Conservation (phyloP, 1,139 yeast genomes). For the Geotrichum australiense region DNA sequence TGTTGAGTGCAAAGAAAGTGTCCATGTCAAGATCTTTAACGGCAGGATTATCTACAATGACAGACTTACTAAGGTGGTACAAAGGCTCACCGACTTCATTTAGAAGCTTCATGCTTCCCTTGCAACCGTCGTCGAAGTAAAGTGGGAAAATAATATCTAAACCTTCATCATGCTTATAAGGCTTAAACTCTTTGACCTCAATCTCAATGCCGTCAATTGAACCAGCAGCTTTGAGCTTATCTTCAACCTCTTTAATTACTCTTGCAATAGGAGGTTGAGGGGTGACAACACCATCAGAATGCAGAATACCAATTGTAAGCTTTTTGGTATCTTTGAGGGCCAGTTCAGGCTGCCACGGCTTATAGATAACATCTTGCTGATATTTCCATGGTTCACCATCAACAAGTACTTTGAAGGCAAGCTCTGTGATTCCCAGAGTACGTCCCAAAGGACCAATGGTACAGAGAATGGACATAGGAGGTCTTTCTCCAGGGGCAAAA, state of each 20-base stretch:
- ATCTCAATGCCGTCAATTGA: conserved; percentile 24
- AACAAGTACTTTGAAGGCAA: conserved; percentile 47
- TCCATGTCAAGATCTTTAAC: conserved; percentile 25
- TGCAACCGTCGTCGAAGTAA: conserved; percentile 46
- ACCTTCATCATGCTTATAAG: conserved; percentile 35
- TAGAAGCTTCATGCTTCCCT: conserved; percentile 32
- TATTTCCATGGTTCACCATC: conserved; percentile 49
- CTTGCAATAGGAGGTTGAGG: conserved; percentile 48
- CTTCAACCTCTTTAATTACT: conserved; percentile 35
- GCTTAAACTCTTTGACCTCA: conserved; percentile 41
- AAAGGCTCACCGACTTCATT: conserved; percentile 44
- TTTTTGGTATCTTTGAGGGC: conserved; percentile 32
- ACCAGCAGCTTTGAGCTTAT: conserved; percentile 27
- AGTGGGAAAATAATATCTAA: conserved; percentile 37
- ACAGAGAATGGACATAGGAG: conserved; percentile 38
- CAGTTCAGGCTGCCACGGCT: conserved; percentile 44
- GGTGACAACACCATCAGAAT: conserved; percentile 32
- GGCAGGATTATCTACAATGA: conserved; percentile 19
- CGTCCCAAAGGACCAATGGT: conserved; percentile 45
- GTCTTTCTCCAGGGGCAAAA: conserved; percentile 43
- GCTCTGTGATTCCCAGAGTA: conserved; percentile 49
- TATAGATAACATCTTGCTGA: conserved; percentile 43
- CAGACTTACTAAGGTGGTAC: conserved; percentile 26
- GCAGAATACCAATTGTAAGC: conserved; percentile 32
- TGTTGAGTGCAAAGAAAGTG: conserved; percentile 36